phyloP scores from a whole-genome alignment of 306 rosid species.

The Lathyrus oleraceus region DNA sequence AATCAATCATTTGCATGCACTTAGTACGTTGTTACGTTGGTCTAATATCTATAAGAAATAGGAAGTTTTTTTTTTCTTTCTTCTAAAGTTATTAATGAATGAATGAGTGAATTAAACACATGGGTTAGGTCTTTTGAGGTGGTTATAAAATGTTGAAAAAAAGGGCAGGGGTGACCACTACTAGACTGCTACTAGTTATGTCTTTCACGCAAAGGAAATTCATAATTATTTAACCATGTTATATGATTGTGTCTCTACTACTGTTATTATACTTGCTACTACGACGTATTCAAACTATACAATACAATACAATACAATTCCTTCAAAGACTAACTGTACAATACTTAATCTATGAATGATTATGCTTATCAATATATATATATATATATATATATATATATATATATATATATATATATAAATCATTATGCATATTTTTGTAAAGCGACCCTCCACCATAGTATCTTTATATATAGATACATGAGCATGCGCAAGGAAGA shows the following conservation, averaged over 20 bases:
- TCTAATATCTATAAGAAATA: constrained; percentile 11
- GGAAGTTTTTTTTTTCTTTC: neutral
- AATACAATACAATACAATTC: neutral
- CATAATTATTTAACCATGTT: neutral
- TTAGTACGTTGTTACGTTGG: neutral
- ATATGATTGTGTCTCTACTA: neutral
- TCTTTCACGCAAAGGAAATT: neutral
- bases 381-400: too few relatives aligned
- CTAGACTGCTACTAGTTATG: neutral
- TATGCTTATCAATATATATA: too few relatives aligned
- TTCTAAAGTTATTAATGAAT: constrained; percentile 1
- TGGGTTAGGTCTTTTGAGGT: neutral
- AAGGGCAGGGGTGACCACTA: neutral
- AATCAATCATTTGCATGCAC: constrained; percentile 5
- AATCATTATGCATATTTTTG: neutral
- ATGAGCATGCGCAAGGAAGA: neutral
- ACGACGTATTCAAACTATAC: neutral
- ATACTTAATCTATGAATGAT: too few relatives aligned
- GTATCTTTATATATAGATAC: neutral
- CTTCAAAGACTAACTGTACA: too few relatives aligned
- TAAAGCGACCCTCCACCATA: constrained; percentile 18
- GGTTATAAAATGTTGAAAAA: neutral
- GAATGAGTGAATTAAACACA: neutral
- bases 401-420: too few relatives aligned
- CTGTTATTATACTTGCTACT: neutral